Base-by-base conservation (phyloP, 345 rosid species). In the Eucalyptus melliodora region DNA sequence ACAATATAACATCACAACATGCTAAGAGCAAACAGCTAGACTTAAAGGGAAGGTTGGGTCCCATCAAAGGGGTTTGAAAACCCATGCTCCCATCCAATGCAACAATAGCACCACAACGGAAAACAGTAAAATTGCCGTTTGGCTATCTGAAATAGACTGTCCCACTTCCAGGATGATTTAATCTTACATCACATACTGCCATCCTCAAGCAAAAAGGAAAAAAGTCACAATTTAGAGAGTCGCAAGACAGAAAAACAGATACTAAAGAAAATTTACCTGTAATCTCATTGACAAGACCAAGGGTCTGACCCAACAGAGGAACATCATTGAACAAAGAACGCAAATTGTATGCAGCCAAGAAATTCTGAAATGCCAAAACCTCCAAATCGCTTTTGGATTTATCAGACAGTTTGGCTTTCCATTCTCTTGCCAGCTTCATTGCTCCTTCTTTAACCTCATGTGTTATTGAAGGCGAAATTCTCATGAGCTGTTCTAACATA, bases 301-400 rank as follows among this genome's bases (percentile, higher is more conserved):
- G 24, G 77, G 10, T 42, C 50, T 55, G 81, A 15, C 24, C 49
- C 80, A 60, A 60, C 19, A 21, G 81, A 24, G 88, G 80, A 60
- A 89, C 92, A 50, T 87, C 44, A 37, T 90, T 80, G 87, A 92
- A 93, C 81, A 27, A 88, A 65, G 92, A 87, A 31, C 50, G 91
- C 89, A 94, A 86, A 31, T 92, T 89, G 89, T 92, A 94, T 26
- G 92, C 86, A 92, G 90, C 95, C 90, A 93, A 81, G 80, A 94
- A 90, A 88, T 23, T 90, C 91, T 93, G 72, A 92, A 93, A 93
- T 45, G 91, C 88, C 59, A 93, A 50, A 50, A 93, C 89, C 86
- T 92, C 93, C 44, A 77, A 40, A 56, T 42, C 81, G 40, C 92
- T 90, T 31, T 87, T 87, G 16, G 87, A 51, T 85, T 59, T 86